Base-by-base conservation (phyloP, 441 rosid species). In the Populus trichocarpa region DNA sequence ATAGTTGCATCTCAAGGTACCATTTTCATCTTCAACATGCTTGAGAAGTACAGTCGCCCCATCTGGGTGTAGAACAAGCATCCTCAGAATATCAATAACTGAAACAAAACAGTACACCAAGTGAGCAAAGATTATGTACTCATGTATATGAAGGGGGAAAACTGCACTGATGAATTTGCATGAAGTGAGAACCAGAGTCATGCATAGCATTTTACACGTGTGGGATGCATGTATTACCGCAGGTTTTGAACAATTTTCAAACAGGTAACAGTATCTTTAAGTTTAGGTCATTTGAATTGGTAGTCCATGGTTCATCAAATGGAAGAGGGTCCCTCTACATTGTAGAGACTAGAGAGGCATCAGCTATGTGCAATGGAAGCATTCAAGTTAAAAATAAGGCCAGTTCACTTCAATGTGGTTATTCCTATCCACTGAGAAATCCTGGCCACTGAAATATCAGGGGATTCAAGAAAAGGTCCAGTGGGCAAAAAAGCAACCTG, bases 51-150 rank as follows among this genome's bases (percentile, higher is more conserved):
- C 57, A 25, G 82, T 89, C 14, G 96, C 95, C 79, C 98, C 99
- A 81, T 90, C 93, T 69, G 98, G 99, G 83, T 95, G 99, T 80
- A 97, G 87, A 81, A 92, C 82, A 20, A 87, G 80, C 97, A 97
- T 90, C 86, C 99, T 92, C 77, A 97, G 81, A 77, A 93, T 81
- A 85, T 97, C 99, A 81, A 90, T 89, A 80, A 90, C 99, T 95
- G 96, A 88, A 89, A 82, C 75, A 78, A 76, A 82, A 59, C 14
- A 69, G 25, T 5, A 8, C 42, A 69, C 71, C 28, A 70, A 67
- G 79, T 26, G 26, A 65, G 28, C 42, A 36, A 82, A 67, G 74
- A 50, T 36, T 73, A 20, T 46, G 59, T 11, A 16, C 50, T 11
- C 77, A 40, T 8, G 36, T 22, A 74, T 73, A 33, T 4, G 10